Conservation (phyloP, 1,284 basidiomycete species). For the Vanrija pseudolonga region DNA sequence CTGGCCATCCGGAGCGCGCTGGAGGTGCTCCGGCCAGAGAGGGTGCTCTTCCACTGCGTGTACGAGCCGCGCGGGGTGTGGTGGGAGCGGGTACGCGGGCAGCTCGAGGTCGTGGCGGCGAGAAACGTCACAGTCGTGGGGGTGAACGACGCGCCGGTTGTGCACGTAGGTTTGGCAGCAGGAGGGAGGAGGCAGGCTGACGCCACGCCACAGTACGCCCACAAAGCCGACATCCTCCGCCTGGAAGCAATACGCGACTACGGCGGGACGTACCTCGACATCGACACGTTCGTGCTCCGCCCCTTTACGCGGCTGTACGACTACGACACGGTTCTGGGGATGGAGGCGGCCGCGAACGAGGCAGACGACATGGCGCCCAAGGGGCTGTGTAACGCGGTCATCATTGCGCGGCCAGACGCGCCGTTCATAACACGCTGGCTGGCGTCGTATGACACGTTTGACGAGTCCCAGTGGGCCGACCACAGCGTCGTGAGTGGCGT, state of each 20-base stretch:
- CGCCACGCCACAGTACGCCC: conserved; percentile 33
- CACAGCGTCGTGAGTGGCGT: conserved; percentile 40
- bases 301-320: conserved; percentile 28
- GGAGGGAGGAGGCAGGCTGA: background rate
- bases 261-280: conserved; percentile 52
- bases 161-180: no score
- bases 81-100: conserved; percentile 35
- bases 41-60: conserved; percentile 40
- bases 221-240: conserved; percentile 50
- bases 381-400: conserved; percentile 51
- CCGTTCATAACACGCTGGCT: conserved; percentile 45
- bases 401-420: conserved; percentile 41
- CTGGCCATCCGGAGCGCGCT: conserved; percentile 45
- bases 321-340: conserved; percentile 46
- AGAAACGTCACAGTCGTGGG: conserved; percentile 33
- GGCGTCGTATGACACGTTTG: conserved; percentile 44
- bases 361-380: conserved; percentile 40
- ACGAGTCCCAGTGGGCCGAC: conserved; percentile 41
- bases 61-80: conserved; percentile 34
- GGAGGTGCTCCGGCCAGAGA: conserved; percentile 35
- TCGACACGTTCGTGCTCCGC: conserved; percentile 38
- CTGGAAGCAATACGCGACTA: conserved; percentile 45
- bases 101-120: conserved; percentile 25
- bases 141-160: background rate
- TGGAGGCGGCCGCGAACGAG: conserved; percentile 36